Evolutionary conservation across 2,329 filamentous ascomycete species (phyloP).

Genomic region (Coniochaeta sp.): DNA sequence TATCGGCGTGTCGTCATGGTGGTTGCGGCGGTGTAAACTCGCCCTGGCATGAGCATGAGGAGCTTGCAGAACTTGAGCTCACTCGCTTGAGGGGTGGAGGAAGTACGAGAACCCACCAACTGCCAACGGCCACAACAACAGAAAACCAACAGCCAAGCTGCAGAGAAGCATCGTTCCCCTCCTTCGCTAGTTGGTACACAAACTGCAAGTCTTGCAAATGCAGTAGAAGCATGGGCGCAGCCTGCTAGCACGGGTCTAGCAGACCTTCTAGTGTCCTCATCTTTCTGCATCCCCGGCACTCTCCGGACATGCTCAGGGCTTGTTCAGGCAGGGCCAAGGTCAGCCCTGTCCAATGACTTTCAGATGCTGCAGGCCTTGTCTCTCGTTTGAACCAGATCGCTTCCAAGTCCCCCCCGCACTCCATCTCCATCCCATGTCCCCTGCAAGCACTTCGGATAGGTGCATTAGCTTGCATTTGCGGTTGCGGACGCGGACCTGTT

Average conservation of each 20-base stretch:
- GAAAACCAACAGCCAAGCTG: not conserved
- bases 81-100: not conserved
- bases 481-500: not conserved
- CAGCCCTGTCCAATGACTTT: slow-evolving; percentile 1
- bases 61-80: too few relatives aligned
- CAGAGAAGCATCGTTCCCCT: not conserved
- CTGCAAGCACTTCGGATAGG: slow-evolving; percentile 14
- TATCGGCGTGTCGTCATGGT: too few relatives aligned
- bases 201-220: too few relatives aligned
- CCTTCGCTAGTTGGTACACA: too few relatives aligned
- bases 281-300: not conserved
- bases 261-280: not conserved
- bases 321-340: too few relatives aligned
- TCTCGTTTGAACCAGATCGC: slow-evolving; percentile 2
- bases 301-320: too few relatives aligned
- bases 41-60: too few relatives aligned
- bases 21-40: not conserved
- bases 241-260: too few relatives aligned
- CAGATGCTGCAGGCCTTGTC: not conserved
- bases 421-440: not conserved
- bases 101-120: not conserved
- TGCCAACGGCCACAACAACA: not conserved
- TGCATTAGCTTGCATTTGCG: slow-evolving; percentile 17
- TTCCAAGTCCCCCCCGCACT: too few relatives aligned
- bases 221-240: not conserved